These are phyloP conservation scores for Cyberlindnera subsufficiens DNA, from an alignment of 805 yeast species.

Conservation along the genomic window DNA sequence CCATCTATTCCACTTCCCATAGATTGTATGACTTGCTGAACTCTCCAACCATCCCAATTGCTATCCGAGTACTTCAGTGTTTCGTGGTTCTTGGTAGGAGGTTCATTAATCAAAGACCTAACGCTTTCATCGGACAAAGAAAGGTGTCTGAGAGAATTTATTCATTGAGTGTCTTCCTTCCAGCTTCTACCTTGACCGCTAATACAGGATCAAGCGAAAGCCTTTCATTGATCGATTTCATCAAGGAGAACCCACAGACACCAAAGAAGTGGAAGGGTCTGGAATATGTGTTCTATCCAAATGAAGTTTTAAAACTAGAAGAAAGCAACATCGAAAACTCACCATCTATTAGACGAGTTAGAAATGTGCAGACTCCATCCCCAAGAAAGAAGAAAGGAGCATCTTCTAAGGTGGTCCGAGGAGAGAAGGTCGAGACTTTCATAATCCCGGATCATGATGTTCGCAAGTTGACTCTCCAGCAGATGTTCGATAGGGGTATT, in stretches of 20 bases:
- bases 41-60: constrained; percentile 53
- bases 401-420: constrained; percentile 10
- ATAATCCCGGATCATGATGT: constrained; percentile 51
- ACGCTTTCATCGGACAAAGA: constrained; percentile 16
- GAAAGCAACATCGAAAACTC: constrained; percentile 7
- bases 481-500: constrained; percentile 57
- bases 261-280: constrained; percentile 55
- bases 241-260: constrained; percentile 34
- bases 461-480: constrained; percentile 47
- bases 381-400: constrained; percentile 18
- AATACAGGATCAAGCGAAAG: constrained; percentile 31
- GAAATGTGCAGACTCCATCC: constrained; percentile 11
- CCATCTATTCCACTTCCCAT: constrained; percentile 61
- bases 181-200: constrained; percentile 36
- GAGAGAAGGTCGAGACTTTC: constrained; percentile 45
- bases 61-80: constrained; percentile 55
- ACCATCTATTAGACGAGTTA: constrained; percentile 12
- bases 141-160: constrained; percentile 23
- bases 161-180: constrained; percentile 48
- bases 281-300: constrained; percentile 45
- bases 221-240: constrained; percentile 41
- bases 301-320: constrained; percentile 1
- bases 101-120: constrained; percentile 37
- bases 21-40: constrained; percentile 52
- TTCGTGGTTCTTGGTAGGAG: constrained; percentile 57